Base-by-base conservation (phyloP, 1,284 basidiomycete species). In the Pseudozyma thailandica region DNA sequence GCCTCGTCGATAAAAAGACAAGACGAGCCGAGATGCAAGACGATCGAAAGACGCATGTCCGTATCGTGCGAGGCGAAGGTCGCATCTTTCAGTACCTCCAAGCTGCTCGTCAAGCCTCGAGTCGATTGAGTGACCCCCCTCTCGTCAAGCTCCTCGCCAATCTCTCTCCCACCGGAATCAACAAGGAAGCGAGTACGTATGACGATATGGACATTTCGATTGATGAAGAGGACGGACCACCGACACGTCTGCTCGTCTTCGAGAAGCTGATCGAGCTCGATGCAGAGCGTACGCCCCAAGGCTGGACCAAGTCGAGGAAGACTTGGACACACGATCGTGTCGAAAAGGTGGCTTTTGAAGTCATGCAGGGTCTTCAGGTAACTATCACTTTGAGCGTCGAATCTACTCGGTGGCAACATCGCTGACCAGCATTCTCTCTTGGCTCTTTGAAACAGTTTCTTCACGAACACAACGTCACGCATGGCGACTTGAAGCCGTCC, bases 401-500 rank as follows among this genome's bases (percentile, higher is more conserved):
- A 7, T 15, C 18, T 9, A 28, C 13, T 7, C 46, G 35, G 10
- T 25, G 6, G 8, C 8, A 25, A 5, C 20, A 35, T n/a, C 15
- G 5, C 20, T 8, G 3, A 26, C 50, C 50, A 15, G 41, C 35
- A 33, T 12, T 25, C 15, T 31, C 3, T 41, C 9, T 9, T 21
- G 13, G 18, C 6, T 28, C 20, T 28, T n/a, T 21, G 25, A 12
- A 8, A n/a, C 43, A 61, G 55, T 73, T 75, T 37, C 50, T 75
- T 3, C 74, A 76, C 63, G 51, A 58, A 23, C 75, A 78, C 58
- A 59, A 61, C 27, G 64, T 78, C 25, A 76, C 71, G 33, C 77
- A 78, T 55, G 72, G 75, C 37, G 77, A 78, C 41, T 46, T 78
- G 41, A 78, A 78, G 43, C 77, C 77, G 3, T 72, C 74, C 33